Base-by-base conservation (phyloP, 768 basidiomycete genomes). In the Holtermannia corniformis region DNA sequence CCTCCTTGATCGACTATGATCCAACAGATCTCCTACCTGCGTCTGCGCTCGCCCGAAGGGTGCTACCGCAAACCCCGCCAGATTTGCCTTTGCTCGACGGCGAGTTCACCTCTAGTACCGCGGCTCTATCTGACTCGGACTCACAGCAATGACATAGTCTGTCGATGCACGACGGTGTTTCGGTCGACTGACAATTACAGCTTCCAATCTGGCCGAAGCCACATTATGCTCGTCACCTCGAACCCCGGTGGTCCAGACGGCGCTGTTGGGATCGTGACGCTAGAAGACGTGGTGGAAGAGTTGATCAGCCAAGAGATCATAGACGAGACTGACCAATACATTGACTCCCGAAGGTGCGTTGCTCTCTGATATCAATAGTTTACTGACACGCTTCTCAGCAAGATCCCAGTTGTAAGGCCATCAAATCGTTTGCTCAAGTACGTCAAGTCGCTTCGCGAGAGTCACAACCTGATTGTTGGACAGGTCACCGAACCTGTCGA, bases 271-370 rank as follows among this genome's bases (percentile, higher is more conserved):
- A 41, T 67, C 1, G 65, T 67, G 23, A 70, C 65, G 5, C 58
- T 70, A 1, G 68, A 70, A 41, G 68, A 70, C 51, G 66, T 67
- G 0, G 62, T 70, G 1, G 68, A 70, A 53, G 66, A 68, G 51
- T 41, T 68, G 47, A 68, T 68, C 28, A 63, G 66, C 0, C 56
- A 59, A 26, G 63, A 68, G 45, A 68, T 68, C 43, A 65, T 68
- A 10, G 66, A 68, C 45, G 66, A 68, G 52, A 64, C 61, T 12
- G 66, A 68, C 50, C 59, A 63, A 27, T 68, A 65, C 44, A 43
- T 68, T 20, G 66, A 68, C 28, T 61, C 60, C 12, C 63, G 63
- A 40, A 67, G 64, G 64, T 63, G 42, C 52, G 59, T 48, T n/a
- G 28, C 12, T 7, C 2, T 28, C 22, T 5, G 5, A 44, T 16